Conservation (phyloP, 1,284 basidiomycete species). For the Puccinia hordei region DNA sequence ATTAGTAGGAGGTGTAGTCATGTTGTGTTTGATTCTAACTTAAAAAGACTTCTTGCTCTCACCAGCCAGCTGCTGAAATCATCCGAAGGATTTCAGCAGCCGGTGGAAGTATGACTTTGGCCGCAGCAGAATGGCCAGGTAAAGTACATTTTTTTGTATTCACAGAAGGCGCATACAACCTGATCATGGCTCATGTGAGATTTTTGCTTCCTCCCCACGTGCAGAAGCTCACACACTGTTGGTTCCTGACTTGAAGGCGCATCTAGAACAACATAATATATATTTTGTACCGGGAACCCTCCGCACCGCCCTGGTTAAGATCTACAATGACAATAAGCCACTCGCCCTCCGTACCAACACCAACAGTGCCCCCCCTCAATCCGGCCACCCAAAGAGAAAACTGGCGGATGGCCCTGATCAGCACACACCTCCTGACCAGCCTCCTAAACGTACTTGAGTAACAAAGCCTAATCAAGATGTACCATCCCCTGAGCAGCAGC, state of each 20-base stretch:
- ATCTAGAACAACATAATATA: neutral
- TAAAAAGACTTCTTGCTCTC: too few species aligned
- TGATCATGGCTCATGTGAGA: too few species aligned
- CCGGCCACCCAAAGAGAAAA: neutral
- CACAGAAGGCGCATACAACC: neutral
- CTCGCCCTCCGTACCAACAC: neutral
- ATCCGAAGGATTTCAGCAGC: too few species aligned
- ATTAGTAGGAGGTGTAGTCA: too few species aligned
- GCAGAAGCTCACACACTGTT: too few species aligned
- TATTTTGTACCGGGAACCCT: neutral
- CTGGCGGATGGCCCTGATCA: neutral
- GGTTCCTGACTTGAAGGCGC: neutral
- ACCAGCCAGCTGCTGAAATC: too few species aligned
- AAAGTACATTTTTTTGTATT: neutral
- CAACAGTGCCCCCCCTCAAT: too few species aligned
- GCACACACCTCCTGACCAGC: neutral
- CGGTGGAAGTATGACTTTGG: too few species aligned
- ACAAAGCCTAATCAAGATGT: too few species aligned
- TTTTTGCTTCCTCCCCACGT: neutral
- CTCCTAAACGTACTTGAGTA: neutral
- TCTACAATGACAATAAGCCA: neutral
- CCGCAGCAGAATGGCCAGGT: neutral
- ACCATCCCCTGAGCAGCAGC: too few species aligned
- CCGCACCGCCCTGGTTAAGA: neutral
- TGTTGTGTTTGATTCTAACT: too few species aligned